Evolutionary conservation across 2,329 filamentous ascomycete species (phyloP).

Genomic region (Aspergillus sp.): DNA sequence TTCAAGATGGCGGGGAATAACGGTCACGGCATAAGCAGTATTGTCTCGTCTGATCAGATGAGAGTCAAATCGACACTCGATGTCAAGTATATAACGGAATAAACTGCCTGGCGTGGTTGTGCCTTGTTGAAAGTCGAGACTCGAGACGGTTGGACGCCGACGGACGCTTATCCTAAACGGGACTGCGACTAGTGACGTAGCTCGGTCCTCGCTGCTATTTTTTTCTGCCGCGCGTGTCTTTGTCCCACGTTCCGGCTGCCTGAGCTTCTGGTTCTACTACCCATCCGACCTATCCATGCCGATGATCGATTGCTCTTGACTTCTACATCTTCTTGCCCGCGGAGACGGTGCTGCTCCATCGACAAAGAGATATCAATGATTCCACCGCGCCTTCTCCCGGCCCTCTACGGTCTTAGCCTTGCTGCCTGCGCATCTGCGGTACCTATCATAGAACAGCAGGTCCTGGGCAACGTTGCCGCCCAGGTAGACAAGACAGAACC

Average conservation of each 20-base stretch:
- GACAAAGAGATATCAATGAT: slow-evolving; percentile 20
- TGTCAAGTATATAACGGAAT: background rate
- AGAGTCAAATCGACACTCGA: background rate
- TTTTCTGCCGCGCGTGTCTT: background rate
- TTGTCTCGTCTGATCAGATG: background rate
- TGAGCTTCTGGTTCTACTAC: background rate
- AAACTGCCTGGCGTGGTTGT: background rate
- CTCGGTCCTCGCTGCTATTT: background rate
- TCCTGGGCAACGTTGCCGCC: slow-evolving; percentile 15
- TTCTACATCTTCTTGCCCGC: background rate
- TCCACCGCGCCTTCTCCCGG: slow-evolving; percentile 13
- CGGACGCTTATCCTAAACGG: slow-evolving; percentile 14
- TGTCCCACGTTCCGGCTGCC: background rate
- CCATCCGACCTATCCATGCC: background rate
- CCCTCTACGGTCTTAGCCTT: slow-evolving; percentile 15
- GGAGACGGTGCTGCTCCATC: slow-evolving; percentile 9
- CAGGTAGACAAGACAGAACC: background rate
- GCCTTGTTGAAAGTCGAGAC: background rate
- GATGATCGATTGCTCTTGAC: slow-evolving; percentile 2
- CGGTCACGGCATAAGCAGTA: background rate
- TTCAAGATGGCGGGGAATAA: background rate
- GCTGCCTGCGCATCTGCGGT: slow-evolving; percentile 17
- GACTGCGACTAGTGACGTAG: slow-evolving; percentile 13
- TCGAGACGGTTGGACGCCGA: background rate
- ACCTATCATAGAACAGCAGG: slow-evolving; percentile 20